phyloP scores from a whole-genome alignment of 129 eudicot genomes.

The Flaveria linearis region DNA sequence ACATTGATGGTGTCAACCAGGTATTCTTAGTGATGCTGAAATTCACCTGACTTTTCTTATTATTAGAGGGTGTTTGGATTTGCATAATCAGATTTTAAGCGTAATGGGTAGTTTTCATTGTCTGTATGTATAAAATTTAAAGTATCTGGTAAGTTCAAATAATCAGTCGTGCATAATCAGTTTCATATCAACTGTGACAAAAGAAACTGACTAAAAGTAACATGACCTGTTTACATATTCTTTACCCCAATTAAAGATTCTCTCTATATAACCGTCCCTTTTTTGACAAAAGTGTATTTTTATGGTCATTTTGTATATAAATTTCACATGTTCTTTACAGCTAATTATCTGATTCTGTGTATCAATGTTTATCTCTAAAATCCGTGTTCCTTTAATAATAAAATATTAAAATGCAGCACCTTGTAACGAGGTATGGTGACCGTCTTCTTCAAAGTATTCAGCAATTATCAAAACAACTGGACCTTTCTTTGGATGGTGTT shows the following conservation, averaged over 20 bases:
- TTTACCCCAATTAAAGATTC: background rate
- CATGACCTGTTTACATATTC: background rate
- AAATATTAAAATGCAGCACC: constrained; percentile 60
- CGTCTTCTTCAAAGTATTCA: constrained; percentile 56
- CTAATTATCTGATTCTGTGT: background rate
- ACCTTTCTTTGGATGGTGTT: constrained; percentile 65
- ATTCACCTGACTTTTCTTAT: background rate
- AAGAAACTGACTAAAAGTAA: background rate
- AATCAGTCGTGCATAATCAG: background rate
- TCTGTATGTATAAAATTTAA: background rate
- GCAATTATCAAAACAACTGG: constrained; percentile 49
- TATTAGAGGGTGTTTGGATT: constrained; percentile 7
- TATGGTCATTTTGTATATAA: background rate
- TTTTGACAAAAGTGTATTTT: background rate
- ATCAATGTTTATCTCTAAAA: background rate
- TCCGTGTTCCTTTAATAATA: constrained; percentile 16
- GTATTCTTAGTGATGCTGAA: constrained; percentile 36
- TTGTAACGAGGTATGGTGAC: constrained; percentile 67
- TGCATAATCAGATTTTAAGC: background rate
- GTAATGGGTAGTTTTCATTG: background rate
- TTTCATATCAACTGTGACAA: background rate
- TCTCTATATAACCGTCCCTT: background rate
- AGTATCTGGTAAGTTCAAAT: background rate
- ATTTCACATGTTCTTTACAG: background rate
- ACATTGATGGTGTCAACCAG: constrained; percentile 97